Percentiles rank a stretch among this genome's conserved stretches.
Conservation (phyloP, 2,329 filamentous ascomycete species). For the Beauveria asiatica region DNA sequence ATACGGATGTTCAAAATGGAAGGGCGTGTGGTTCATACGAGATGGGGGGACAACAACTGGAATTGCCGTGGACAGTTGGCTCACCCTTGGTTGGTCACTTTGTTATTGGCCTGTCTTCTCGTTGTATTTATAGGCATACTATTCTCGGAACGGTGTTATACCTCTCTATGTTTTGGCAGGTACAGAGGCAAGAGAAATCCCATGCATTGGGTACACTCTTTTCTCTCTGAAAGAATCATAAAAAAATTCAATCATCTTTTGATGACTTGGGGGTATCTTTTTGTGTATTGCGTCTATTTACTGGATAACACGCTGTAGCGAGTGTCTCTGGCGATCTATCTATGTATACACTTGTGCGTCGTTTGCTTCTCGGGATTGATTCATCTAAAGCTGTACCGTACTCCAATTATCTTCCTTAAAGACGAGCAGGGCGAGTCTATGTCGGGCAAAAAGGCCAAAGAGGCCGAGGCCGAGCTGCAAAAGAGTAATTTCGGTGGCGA, state of each 20-base stretch:
- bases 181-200: neutral
- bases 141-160: slow-evolving; percentile 1
- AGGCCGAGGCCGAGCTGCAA: slow-evolving; percentile 71
- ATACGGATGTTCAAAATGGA: neutral
- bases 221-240: slow-evolving; percentile 2
- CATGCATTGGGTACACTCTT: neutral
- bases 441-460: slow-evolving; percentile 76
- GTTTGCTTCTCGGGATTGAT: neutral
- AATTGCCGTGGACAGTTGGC: neutral
- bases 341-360: neutral
- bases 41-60: neutral
- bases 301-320: neutral
- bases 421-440: slow-evolving; percentile 76
- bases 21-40: neutral
- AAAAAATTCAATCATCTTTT: neutral
- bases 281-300: neutral
- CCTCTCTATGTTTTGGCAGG: neutral
- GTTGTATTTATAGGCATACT: slow-evolving; percentile 14
- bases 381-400: slow-evolving; percentile 20
- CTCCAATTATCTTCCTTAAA: slow-evolving; percentile 83
- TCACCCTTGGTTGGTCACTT: neutral
- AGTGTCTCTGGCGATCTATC: neutral
- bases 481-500: slow-evolving; percentile 71
- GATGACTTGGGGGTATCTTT: neutral
- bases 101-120: slow-evolving; percentile 7